Percentiles rank a stretch among this genome's conserved stretches.
Evolutionary conservation across 2,329 filamentous ascomycete species (phyloP).

Genomic region (Fusarium decemcellulare): DNA sequence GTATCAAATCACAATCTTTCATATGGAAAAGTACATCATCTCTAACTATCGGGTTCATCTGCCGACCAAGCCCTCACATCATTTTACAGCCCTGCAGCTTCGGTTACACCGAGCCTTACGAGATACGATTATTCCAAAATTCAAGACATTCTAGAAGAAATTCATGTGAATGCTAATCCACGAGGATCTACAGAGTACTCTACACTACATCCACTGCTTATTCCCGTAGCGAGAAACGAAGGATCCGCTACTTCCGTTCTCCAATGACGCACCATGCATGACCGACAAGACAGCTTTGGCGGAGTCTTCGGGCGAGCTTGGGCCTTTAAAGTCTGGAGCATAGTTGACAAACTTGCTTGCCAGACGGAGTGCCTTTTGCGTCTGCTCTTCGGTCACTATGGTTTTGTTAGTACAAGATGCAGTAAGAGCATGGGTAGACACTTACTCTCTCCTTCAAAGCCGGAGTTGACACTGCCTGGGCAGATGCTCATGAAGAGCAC

Average conservation of each 20-base stretch:
- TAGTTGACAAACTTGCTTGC: neutral
- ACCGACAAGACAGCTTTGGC: neutral
- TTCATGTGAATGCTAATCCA: neutral
- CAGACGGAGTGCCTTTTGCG: neutral
- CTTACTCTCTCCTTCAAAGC: neutral
- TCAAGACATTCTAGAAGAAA: neutral
- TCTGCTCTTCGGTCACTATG: neutral
- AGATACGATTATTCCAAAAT: no score
- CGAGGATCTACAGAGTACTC: neutral
- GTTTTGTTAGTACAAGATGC: neutral
- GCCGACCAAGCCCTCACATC: no score
- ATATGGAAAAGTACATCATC: no score
- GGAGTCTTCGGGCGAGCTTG: neutral
- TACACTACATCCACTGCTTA: neutral
- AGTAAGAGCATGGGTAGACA: neutral
- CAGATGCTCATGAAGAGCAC: neutral
- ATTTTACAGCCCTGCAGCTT: no score
- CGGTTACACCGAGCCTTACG: no score
- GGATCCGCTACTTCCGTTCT: neutral
- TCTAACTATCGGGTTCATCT: no score
- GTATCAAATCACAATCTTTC: no score
- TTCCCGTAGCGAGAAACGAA: constrained; percentile 1
- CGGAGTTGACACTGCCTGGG: neutral
- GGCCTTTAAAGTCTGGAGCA: neutral
- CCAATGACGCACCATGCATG: neutral